These are phyloP conservation scores for Botrytis squamosa DNA, from an alignment of 2,329 filamentous ascomycete species.

Conservation along the genomic window DNA sequence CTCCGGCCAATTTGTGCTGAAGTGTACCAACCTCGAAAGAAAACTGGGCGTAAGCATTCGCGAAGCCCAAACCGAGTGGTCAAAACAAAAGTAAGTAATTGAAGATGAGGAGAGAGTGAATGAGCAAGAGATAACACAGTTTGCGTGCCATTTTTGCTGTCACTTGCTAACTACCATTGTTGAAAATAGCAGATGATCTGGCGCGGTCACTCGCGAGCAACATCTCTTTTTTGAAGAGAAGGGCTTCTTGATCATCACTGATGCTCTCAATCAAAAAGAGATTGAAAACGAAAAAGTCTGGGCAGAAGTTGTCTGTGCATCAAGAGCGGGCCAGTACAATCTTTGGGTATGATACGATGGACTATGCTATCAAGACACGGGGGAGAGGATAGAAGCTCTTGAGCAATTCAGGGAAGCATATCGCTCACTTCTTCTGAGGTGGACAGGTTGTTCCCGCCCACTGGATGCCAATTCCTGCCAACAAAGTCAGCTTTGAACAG, in stretches of 20 bases:
- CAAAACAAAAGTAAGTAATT: not conserved
- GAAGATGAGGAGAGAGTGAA: not conserved
- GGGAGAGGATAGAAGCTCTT: constrained; percentile 42
- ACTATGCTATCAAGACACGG: constrained; percentile 47
- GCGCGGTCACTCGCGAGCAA: not conserved
- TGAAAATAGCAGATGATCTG: not conserved
- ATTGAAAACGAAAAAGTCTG: constrained; percentile 33
- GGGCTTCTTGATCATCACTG: constrained; percentile 37
- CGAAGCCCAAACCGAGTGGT: not conserved
- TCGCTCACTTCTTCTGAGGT: constrained; percentile 60
- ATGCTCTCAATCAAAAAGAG: constrained; percentile 33
- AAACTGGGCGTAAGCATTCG: not conserved
- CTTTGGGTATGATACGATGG: constrained; percentile 38
- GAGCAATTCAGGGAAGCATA: constrained; percentile 50
- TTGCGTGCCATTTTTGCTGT: not conserved
- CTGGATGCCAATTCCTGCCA: constrained; percentile 55
- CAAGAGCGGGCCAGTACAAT: constrained; percentile 27
- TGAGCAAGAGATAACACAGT: not conserved
- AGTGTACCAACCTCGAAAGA: not conserved
- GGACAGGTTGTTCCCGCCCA: constrained; percentile 52
- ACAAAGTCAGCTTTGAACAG: constrained; percentile 29
- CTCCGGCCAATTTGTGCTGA: not conserved
- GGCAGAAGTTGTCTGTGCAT: constrained; percentile 40
- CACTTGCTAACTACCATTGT: not conserved
- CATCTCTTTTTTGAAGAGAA: constrained; percentile 26